These are phyloP conservation scores for Naganishia onofrii DNA, from an alignment of 768 basidiomycete species.

Conservation along the genomic window DNA sequence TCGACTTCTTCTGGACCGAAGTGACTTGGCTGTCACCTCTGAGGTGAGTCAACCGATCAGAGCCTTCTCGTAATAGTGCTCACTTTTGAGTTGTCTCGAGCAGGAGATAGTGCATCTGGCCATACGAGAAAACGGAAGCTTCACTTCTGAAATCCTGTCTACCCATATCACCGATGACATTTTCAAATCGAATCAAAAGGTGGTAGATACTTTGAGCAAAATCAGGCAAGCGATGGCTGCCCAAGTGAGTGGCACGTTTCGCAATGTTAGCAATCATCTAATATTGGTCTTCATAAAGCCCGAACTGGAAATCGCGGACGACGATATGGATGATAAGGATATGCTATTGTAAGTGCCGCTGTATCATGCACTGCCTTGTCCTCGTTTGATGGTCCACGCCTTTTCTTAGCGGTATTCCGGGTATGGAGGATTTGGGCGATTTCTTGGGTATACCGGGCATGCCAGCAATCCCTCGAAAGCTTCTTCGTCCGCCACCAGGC, in stretches of 20 bases:
- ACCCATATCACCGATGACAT: conserved; percentile 86
- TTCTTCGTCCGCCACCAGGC: conserved; percentile 64
- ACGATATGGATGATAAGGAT: conserved; percentile 61
- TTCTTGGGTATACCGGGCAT: conserved; percentile 85
- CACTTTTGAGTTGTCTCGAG: neutral
- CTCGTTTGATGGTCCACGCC: neutral
- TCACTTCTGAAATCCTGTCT: conserved; percentile 74
- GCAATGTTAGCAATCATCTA: too few species aligned
- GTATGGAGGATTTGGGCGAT: conserved; percentile 76
- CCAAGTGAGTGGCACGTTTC: conserved; percentile 57
- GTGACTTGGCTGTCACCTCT: conserved; percentile 71
- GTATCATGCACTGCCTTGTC: neutral
- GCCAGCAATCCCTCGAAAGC: conserved; percentile 52
- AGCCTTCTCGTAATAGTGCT: neutral
- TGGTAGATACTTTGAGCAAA: conserved; percentile 80
- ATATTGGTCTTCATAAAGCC: conserved; percentile 56
- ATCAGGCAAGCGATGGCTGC: conserved; percentile 78
- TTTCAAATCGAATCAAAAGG: conserved; percentile 70
- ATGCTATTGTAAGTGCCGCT: conserved; percentile 60
- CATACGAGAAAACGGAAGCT: conserved; percentile 61
- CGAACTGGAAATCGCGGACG: conserved; percentile 24
- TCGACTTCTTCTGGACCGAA: conserved; percentile 75
- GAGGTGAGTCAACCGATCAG: conserved; percentile 60
- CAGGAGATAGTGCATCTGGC: conserved; percentile 92
- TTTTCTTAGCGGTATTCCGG: conserved; percentile 76